A percentile compares a stretch with the other conserved stretches of the same genome.
phyloP scores from a whole-genome alignment of 2,329 filamentous ascomycete species.

The Aureobasidium melanogenum region DNA sequence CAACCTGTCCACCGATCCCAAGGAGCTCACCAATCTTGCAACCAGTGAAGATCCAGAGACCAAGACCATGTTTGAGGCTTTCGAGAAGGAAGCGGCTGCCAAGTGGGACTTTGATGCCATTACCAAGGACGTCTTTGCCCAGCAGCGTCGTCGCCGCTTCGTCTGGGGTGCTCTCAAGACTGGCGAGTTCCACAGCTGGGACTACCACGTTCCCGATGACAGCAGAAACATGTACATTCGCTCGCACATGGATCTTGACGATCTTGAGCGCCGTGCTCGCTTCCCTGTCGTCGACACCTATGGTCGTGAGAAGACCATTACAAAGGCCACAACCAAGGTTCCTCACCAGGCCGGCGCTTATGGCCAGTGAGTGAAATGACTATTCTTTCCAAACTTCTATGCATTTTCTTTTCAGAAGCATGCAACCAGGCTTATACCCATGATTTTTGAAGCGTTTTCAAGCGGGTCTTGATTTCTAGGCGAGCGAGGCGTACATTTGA shows the following conservation, averaged over 20 bases:
- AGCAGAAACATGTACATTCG: slow-evolving; percentile 66
- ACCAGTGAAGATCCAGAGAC: slow-evolving; percentile 30
- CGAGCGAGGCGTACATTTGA: not conserved
- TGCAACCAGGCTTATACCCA: slow-evolving; percentile 1
- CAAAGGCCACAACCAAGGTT: slow-evolving; percentile 17
- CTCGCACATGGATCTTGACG: slow-evolving; percentile 70
- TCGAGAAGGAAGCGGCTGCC: slow-evolving; percentile 61
- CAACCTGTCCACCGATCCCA: slow-evolving; percentile 66
- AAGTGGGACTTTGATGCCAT: slow-evolving; percentile 79
- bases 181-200: slow-evolving; percentile 74
- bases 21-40: slow-evolving; percentile 66
- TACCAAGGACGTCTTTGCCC: slow-evolving; percentile 62
- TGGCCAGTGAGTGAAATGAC: slow-evolving; percentile 21
- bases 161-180: slow-evolving; percentile 72
- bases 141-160: slow-evolving; percentile 69
- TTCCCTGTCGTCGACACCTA: slow-evolving; percentile 51
- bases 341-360: slow-evolving; percentile 26
- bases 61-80: slow-evolving; percentile 44
- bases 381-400: not conserved
- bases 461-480: slow-evolving; percentile 3
- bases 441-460: slow-evolving; percentile 8
- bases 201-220: slow-evolving; percentile 67
- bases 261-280: slow-evolving; percentile 66
- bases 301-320: slow-evolving; percentile 26
- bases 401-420: not conserved